Percentiles rank a stretch among this genome's conserved stretches.
Evolutionary conservation across 176 grass and related monocot genomes (phyloP).

Genomic region (Bothriochloa decipiens): DNA sequence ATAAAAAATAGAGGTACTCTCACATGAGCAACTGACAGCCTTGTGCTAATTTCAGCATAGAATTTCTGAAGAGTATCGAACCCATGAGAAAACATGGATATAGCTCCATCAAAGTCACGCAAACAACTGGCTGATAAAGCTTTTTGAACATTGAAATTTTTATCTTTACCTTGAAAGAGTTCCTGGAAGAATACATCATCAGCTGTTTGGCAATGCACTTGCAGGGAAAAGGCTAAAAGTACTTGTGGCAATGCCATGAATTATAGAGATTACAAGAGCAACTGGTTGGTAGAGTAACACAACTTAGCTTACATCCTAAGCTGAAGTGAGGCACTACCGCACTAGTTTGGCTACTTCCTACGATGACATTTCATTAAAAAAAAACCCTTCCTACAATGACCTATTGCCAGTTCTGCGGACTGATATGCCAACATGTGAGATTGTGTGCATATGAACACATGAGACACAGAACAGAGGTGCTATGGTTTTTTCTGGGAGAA

Average conservation of each 20-base stretch:
- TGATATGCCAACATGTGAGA: background rate
- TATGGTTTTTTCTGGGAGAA: background rate
- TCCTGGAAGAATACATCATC: conserved; percentile 71
- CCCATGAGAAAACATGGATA: conserved; percentile 91
- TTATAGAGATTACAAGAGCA: conserved; percentile 11
- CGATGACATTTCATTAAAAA: background rate
- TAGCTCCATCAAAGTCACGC: conserved; percentile 81
- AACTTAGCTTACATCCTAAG: background rate
- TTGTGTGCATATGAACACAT: background rate
- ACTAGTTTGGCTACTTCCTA: conserved; percentile 10
- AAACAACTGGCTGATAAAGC: conserved; percentile 69
- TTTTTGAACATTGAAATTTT: conserved; percentile 80
- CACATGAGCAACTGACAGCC: conserved; percentile 44
- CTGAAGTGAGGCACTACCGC: background rate
- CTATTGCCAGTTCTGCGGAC: background rate
- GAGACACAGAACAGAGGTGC: background rate
- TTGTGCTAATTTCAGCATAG: conserved; percentile 72
- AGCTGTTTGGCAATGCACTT: conserved; percentile 24
- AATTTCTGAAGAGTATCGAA: conserved; percentile 74
- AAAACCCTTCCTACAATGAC: background rate
- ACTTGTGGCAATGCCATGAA: background rate
- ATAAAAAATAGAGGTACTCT: conserved; percentile 93
- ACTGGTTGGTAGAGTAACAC: conserved; percentile 5
- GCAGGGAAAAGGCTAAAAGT: conserved; percentile 18
- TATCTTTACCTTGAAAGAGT: conserved; percentile 88